Base-by-base conservation (phyloP, 2,329 filamentous ascomycete species). In the Ilyonectria mors-panacis region DNA sequence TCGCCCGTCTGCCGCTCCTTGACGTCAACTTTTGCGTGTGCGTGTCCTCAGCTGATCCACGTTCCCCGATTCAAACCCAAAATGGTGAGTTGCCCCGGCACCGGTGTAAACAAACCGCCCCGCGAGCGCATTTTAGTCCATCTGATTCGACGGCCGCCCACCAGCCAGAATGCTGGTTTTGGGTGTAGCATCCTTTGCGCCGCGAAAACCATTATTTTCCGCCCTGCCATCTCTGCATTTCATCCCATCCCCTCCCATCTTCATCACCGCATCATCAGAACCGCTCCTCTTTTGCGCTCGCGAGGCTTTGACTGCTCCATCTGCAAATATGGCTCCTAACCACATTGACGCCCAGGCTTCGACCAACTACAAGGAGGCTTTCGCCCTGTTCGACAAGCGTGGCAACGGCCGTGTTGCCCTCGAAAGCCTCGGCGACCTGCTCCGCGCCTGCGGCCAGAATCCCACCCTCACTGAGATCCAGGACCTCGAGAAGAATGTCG, bases 341-440 rank as follows among this genome's bases (percentile, higher is more conserved):
- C 78, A 84, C 68, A 85, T 80, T 75, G 85, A 87, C 69, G 78
- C 82, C 53, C 88, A 92, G 89, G 89, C 89, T 82, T 91, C 88
- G 69, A 98, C 95, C 86, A 98, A 99, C 92, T 99, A 98, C 94
- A 98, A 98, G 88, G 96, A 99, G 92, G 96, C 96, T 76, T 99
- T 99, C 85, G 95, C 95, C 78, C 93, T 99, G 82, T 99, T 98
- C 88, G 96, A 99, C 89, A 98, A 98, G 91, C 95, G 96, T 83
- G 96, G 96, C 80, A 97, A 94, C 81, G 95, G 95, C 80, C 95
- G 95, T 77, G 96, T 98, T 75, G 85, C 93, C 45, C 87, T 95
- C 81, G 93, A 95, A 74, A 92, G 92, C 72, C 90, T 99, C 64
- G 96, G 96, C 75, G 96, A 99, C 81, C 89, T 99, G 68, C 91